Base-by-base conservation (phyloP, 1,284 basidiomycete genomes). In the Boletus smithii region DNA sequence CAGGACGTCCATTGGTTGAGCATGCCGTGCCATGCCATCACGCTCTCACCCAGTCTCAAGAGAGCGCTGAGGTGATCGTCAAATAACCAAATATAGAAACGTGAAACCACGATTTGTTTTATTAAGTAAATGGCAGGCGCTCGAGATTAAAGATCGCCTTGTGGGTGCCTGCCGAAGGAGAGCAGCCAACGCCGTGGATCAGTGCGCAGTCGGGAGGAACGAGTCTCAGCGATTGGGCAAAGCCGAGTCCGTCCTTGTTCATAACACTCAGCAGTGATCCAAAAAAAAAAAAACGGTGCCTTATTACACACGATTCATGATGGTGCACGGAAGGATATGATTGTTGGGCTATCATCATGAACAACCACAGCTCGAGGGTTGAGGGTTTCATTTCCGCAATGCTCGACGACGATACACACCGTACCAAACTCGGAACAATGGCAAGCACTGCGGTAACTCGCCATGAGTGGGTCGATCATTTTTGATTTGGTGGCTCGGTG, bases 371-470 rank as follows among this genome's bases (percentile, higher is more conserved):
- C 17, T 38, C 22, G 23, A 34, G 37, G 44, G 34, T 16, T 20
- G 17, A 49, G 45, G 42, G 48, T 44, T 61, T 51, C 47, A 53
- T 48, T 26, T 38, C 48, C 39, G 44, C 14, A 7, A 30, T n/a
- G 2, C 9, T 27, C n/a, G 16, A 33, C 24, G 35, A 36, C 11
- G 32, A 23, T 18, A 6, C 24, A 39, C 24, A 5, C 24, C 3
- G 7, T 24, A 6, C 20, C 36, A 27, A 42, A 33, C 26, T 8
- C n/a, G 31, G 52, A 42, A 53, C 20, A 53, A 59, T 1, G 22
- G 7, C 10, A 6, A n/a, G 46, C 29, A 18, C 33, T 44, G 44
- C 29, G 32, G n/a, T n/a, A n/a, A n/a, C n/a, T n/a, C n/a, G n/a
- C n/a, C 36, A 35, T 31, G 24, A 3, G 7, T 11, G 17, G 24